Percentiles rank a stretch among this genome's conserved stretches.
Conservation (phyloP, 768 basidiomycete genomes). For the Boletus rex-veris region DNA sequence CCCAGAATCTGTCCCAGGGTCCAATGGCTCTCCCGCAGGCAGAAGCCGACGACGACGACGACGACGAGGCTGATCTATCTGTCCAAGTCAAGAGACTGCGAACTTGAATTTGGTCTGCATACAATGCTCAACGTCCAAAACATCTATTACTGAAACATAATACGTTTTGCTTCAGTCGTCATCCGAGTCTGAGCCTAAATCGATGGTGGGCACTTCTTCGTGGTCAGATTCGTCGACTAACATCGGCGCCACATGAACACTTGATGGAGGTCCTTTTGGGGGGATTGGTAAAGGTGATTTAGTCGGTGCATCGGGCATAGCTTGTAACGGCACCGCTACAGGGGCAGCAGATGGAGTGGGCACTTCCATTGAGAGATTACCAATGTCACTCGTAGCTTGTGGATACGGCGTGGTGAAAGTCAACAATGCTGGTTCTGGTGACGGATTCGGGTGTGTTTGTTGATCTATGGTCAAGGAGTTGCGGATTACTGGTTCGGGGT, state of each 20-base stretch:
- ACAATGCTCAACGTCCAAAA: not conserved
- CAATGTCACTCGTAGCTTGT: not conserved
- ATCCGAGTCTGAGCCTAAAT: slow-evolving; percentile 80
- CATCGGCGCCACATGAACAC: slow-evolving; percentile 7
- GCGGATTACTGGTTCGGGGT: not conserved
- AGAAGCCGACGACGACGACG: slow-evolving; percentile 29
- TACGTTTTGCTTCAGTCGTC: slow-evolving; percentile 3
- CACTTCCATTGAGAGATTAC: not conserved
- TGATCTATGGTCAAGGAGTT: not conserved
- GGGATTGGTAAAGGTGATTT: not conserved
- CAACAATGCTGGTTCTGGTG: not conserved
- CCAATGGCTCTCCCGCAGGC: slow-evolving; percentile 4
- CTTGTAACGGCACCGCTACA: not conserved
- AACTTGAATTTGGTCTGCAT: slow-evolving; percentile 1
- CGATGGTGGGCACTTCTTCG: slow-evolving; percentile 76
- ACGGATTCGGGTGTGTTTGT: not conserved
- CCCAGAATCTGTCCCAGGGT: slow-evolving; percentile 24
- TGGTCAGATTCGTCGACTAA: slow-evolving; percentile 48
- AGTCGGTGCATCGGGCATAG: not conserved
- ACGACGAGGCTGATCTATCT: slow-evolving; percentile 29
- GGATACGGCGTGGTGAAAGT: not conserved
- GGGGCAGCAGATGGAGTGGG: not conserved
- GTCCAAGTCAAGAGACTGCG: slow-evolving; percentile 14
- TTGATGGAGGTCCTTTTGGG: slow-evolving; percentile 6
- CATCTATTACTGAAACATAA: not conserved